A percentile compares a stretch with the other conserved stretches of the same genome.
These are phyloP conservation scores for Cephaloascus albidus DNA, from an alignment of 805 yeast species.

Conservation along the genomic window DNA sequence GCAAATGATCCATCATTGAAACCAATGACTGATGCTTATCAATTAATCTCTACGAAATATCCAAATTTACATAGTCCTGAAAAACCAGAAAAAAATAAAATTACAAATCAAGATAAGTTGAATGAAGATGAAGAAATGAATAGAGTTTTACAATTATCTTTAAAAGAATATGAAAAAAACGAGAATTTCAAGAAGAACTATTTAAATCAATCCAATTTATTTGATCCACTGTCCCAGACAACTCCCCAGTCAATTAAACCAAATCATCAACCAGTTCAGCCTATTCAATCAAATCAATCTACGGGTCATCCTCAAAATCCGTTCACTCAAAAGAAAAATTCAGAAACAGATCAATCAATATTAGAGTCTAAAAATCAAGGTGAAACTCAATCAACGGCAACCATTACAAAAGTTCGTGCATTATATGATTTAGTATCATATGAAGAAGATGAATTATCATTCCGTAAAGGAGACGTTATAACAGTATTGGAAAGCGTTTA, in stretches of 20 bases:
- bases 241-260: not conserved
- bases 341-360: constrained; percentile 5
- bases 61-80: constrained; percentile 33
- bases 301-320: not conserved
- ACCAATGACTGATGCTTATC: constrained; percentile 56
- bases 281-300: not conserved
- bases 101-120: constrained; percentile 32
- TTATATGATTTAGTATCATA: constrained; percentile 69
- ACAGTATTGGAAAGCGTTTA: constrained; percentile 82
- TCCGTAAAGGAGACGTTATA: constrained; percentile 79
- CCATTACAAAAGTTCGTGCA: constrained; percentile 67
- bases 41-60: constrained; percentile 31
- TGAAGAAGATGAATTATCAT: constrained; percentile 83
- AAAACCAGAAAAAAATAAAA: constrained; percentile 48
- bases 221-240: not conserved
- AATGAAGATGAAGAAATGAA: constrained; percentile 77
- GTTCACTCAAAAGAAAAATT: constrained; percentile 3
- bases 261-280: not conserved
- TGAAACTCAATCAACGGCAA: constrained; percentile 25
- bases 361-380: constrained; percentile 9
- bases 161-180: constrained; percentile 47
- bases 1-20: constrained; percentile 66
- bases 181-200: constrained; percentile 15
- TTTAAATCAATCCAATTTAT: constrained; percentile 3
- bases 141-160: constrained; percentile 64